Percentiles rank a stretch among this genome's conserved stretches.
These are phyloP conservation scores for Dothiorella sarmentorum DNA, from an alignment of 2,329 filamentous ascomycete species.

Conservation along the genomic window DNA sequence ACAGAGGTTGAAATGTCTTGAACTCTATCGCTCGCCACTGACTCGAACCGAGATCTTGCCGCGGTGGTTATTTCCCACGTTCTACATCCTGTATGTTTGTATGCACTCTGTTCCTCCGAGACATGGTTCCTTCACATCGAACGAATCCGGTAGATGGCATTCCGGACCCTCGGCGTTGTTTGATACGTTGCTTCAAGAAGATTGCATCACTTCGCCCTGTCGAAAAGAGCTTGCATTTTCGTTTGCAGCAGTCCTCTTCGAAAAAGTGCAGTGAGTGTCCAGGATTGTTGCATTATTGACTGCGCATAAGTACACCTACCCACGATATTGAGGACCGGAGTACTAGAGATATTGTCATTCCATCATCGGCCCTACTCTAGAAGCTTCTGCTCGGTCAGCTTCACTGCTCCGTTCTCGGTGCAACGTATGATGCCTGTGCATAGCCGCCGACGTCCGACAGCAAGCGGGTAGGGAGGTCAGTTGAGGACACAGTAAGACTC, in stretches of 20 bases:
- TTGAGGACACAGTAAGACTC: background rate
- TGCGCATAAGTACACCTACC: too few species aligned
- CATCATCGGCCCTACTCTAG: slow-evolving; percentile 6
- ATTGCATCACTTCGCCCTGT: background rate
- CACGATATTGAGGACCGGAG: too few species aligned
- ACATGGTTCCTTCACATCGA: too few species aligned
- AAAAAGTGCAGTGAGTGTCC: background rate
- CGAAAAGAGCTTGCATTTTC: background rate
- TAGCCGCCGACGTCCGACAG: background rate
- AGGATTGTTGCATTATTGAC: too few species aligned
- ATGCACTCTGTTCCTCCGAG: too few species aligned
- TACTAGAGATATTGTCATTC: too few species aligned
- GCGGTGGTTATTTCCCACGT: too few species aligned
- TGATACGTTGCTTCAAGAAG: background rate
- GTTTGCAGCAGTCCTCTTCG: background rate
- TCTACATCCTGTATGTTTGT: too few species aligned
- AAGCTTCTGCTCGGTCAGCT: background rate
- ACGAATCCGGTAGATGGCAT: background rate
- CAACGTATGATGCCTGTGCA: background rate
- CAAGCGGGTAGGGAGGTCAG: background rate
- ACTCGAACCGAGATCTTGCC: background rate
- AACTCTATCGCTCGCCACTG: background rate
- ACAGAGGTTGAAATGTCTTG: background rate
- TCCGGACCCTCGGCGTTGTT: background rate
- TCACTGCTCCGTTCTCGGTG: background rate